These are phyloP conservation scores for Tardiomyces depauwii DNA, from an alignment of 1,139 yeast genomes.

Conservation along the genomic window DNA sequence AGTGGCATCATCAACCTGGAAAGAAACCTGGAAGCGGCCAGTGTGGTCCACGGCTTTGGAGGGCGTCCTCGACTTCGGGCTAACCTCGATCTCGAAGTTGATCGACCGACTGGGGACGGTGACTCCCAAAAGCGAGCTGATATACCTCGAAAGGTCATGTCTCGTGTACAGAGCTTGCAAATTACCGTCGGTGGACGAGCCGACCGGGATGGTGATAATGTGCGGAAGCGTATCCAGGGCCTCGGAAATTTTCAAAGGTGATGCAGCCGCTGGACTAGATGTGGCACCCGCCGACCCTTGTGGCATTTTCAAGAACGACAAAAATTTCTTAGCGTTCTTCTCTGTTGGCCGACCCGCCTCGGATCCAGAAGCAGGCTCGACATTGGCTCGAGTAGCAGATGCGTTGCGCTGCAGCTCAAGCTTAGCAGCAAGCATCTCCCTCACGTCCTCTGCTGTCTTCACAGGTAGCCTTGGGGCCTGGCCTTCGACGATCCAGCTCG, in stretches of 20 bases:
- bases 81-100: background rate
- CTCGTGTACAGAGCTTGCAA: background rate
- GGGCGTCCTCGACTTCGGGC: background rate
- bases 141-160: background rate
- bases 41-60: slow-evolving; percentile 4
- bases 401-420: slow-evolving; percentile 5
- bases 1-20: slow-evolving; percentile 2
- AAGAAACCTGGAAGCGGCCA: slow-evolving; percentile 5
- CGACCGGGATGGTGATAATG: slow-evolving; percentile 7
- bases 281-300: background rate
- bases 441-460: slow-evolving; percentile 28
- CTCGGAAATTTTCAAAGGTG: slow-evolving; percentile 2
- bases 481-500: slow-evolving; percentile 49
- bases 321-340: background rate
- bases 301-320: background rate
- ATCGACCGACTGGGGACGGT: background rate
- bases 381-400: background rate
- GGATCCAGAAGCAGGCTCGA: background rate
- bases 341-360: background rate
- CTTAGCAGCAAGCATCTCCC: slow-evolving; percentile 3
- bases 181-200: background rate
- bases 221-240: slow-evolving; percentile 5
- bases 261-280: slow-evolving; percentile 1
- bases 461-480: slow-evolving; percentile 53
- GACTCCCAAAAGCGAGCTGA: background rate